Evolutionary conservation across 108 stramenopile species (phyloP), one percentile per base, ranked within the genome.

Genomic region (Nitzschia putrida): DNA sequence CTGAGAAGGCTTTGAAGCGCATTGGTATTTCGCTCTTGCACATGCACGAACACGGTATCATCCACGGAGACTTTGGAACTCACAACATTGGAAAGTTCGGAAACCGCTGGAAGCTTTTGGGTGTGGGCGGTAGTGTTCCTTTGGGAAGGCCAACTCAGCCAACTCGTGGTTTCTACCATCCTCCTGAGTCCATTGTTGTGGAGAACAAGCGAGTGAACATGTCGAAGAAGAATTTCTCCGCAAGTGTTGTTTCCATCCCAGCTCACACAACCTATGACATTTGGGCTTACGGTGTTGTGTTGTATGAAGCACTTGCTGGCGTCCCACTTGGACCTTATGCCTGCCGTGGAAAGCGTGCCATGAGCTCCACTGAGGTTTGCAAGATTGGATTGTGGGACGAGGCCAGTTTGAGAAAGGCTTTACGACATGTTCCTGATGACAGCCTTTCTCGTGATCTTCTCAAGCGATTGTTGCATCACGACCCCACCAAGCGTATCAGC

Each of bases 21-120:
- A 85, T 94, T 53, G 93, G 86, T 23, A 88, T 92, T 66, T 89
- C 90, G 6, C 74, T 94, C 25, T 69, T 94, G 9, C 93, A 94
- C 57, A 83, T 94, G 66, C 93, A 94, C 54, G 93, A 94, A 52
- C 91, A 94, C 66, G 90, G 90, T 22, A 66, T 94, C 16, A 86
- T 92, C 37, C 93, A 94, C 51, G 84, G 88, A 57, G 93, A 94
- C 76, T 94, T 94, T 69, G 93, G 93, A 14, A 90, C 93, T 1
- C 93, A 94, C 75, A 94, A 80, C 55, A 88, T 94, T 67, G 93
- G 93, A 0, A 94, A 94, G 57, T 94, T 94, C 55, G 90, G 90
- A 22, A 86, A 80, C 44, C 84, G 91, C 3, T 94, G 87, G 83
- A 94, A 94, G 63, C 64, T 94, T 38, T 65, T 94, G 37, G 90